These are phyloP conservation scores for Termitomyces sp. DNA, from an alignment of 768 basidiomycete species.

Conservation along the genomic window DNA sequence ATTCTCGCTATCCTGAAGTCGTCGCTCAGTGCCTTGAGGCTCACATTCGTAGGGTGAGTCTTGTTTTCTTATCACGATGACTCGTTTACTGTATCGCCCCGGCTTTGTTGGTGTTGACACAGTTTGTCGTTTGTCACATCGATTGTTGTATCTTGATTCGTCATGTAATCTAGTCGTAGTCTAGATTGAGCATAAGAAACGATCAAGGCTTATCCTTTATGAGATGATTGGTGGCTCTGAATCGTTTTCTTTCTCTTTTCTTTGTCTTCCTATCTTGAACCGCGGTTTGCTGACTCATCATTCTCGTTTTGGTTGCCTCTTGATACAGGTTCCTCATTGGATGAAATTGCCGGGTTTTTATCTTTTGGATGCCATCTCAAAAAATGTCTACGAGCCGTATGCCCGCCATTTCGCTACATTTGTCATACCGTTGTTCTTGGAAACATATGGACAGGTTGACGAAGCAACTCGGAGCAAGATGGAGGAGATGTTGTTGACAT, in stretches of 20 bases:
- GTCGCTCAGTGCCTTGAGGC: slow-evolving; percentile 77
- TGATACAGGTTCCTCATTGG: slow-evolving; percentile 72
- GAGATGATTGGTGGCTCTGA: slow-evolving; percentile 17
- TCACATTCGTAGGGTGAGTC: slow-evolving; percentile 89
- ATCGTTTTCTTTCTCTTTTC: neutral
- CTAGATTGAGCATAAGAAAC: slow-evolving; percentile 31
- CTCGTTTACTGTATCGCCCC: slow-evolving; percentile 16
- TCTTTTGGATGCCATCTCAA: slow-evolving; percentile 93
- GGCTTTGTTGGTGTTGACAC: slow-evolving; percentile 9
- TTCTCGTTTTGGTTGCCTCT: slow-evolving; percentile 27
- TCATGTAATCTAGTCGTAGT: slow-evolving; percentile 40
- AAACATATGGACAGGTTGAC: slow-evolving; percentile 85
- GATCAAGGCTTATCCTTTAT: slow-evolving; percentile 23
- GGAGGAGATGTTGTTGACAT: slow-evolving; percentile 96
- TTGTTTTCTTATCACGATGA: slow-evolving; percentile 8
- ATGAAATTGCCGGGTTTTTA: slow-evolving; percentile 94
- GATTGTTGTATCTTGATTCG: slow-evolving; percentile 16
- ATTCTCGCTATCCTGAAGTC: slow-evolving; percentile 69
- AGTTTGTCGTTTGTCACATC: slow-evolving; percentile 2
- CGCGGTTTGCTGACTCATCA: slow-evolving; percentile 70
- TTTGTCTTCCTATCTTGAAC: slow-evolving; percentile 19
- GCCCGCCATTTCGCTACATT: slow-evolving; percentile 78
- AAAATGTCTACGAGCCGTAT: slow-evolving; percentile 94
- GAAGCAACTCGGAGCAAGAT: slow-evolving; percentile 83
- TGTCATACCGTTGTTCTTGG: slow-evolving; percentile 79